Conservation (phyloP, 345 rosid genomes). For the Aegle marmelos region DNA sequence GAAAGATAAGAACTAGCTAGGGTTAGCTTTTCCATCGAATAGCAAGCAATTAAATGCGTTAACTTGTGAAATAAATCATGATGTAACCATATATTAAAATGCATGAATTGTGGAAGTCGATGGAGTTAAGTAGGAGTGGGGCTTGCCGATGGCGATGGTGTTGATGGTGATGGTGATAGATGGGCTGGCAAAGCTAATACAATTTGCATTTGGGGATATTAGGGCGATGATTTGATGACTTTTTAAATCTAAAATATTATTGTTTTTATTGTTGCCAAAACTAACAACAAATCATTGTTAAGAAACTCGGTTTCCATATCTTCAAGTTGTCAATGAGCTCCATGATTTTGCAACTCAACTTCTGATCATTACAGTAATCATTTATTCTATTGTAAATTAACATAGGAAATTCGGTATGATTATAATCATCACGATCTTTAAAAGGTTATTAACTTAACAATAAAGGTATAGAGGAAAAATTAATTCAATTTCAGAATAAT, state of each 20-base stretch:
- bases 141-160: background rate
- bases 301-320: background rate
- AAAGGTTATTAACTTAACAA: background rate
- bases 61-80: background rate
- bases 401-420: background rate
- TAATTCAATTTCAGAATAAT: background rate
- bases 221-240: background rate
- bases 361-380: background rate
- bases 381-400: background rate
- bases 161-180: conserved; percentile 7
- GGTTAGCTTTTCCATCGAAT: background rate
- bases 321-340: background rate
- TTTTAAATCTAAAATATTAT: background rate
- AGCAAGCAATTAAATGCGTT: background rate
- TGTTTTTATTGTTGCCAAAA: background rate
- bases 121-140: conserved; percentile 1
- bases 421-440: no score
- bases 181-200: conserved; percentile 2
- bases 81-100: background rate
- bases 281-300: background rate
- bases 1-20: background rate
- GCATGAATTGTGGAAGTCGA: background rate
- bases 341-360: background rate
- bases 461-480: background rate
- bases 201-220: background rate